Evolutionary conservation across 2,329 filamentous ascomycete species (phyloP), one percentile per base, ranked within the genome.

Genomic region (Pezicula radicicola): DNA sequence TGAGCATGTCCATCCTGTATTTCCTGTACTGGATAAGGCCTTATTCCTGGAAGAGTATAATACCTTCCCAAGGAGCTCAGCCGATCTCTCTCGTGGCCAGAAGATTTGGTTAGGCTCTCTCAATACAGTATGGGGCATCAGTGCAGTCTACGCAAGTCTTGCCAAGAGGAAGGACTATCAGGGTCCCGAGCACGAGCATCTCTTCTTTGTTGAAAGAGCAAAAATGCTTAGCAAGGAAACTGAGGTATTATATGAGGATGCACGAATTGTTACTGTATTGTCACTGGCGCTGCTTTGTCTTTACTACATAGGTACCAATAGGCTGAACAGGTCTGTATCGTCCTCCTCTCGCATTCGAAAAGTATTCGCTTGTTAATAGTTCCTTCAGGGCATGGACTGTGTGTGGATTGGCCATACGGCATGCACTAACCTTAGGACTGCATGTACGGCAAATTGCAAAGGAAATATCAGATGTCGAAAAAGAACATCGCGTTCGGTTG

Each of bases 81-180:
- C 16, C 3, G 19, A 51, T 37, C 37, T 58, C 1, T 46, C 52
- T 15, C 19, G 15, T 4, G 54, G 60, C 12, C 53, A 60, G 13
- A n/a, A 39, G 3, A 44, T 58, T 12, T 63, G 59, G 56, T 53
- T 63, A 16, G 57, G 56, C 2, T 58, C 49, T 3, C 16, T 62
- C 13, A 64, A 64, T 46, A 50, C 52, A 21, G 50, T 64, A 3
- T 62, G 62, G 35, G 61, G 60, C 10, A 61, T 62, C 9, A 53
- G 50, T 40, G 48, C 60, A 9, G 51, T 55, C n/a, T 56, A 55
- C 40, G 53, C 54, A 13, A 51, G 60, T 39, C 51, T 64, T 10
- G 53, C 45, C 9, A 52, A 53, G 42, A 33, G 30, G 30, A 44
- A 6, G 6, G 33, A 48, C 5, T 12, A 50, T 46, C 36, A 42